Evolutionary conservation across 495 filamentous ascomycete genomes (phyloP).

Genomic region (Xylaria intraflava): DNA sequence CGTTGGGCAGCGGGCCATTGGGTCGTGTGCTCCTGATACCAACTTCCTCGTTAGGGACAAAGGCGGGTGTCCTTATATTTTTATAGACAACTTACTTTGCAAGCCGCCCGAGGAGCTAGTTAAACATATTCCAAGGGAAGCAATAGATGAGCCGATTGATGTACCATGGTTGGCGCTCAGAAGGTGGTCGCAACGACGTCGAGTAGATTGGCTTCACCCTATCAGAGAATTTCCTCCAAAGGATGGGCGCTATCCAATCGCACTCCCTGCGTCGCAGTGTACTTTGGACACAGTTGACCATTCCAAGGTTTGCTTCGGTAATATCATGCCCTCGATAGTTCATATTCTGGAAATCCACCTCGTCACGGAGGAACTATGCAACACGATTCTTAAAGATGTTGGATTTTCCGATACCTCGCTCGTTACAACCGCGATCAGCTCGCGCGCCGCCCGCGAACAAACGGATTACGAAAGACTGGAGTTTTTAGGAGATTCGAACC

Average conservation of each 20-base stretch:
- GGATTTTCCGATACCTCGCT: constrained; percentile 49
- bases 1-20: constrained; percentile 14
- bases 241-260: constrained; percentile 27
- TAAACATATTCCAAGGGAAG: constrained; percentile 13
- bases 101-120: constrained; percentile 32
- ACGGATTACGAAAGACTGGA: constrained; percentile 82
- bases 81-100: constrained; percentile 23
- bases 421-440: constrained; percentile 66
- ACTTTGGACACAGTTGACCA: constrained; percentile 51
- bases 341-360: constrained; percentile 59
- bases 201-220: constrained; percentile 59
- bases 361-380: constrained; percentile 56
- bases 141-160: constrained; percentile 28
- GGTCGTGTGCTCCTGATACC: not conserved
- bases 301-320: constrained; percentile 55
- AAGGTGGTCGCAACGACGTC: constrained; percentile 47
- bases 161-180: constrained; percentile 43
- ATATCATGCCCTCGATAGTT: constrained; percentile 69
- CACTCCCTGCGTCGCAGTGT: constrained; percentile 30
- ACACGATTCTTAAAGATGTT: constrained; percentile 51
- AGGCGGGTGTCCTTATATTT: constrained; percentile 25
- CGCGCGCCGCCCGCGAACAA: constrained; percentile 52
- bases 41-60: constrained; percentile 30
- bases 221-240: not conserved
- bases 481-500: constrained; percentile 77